phyloP scores from a whole-genome alignment of 2,329 filamentous ascomycete species.

The Colletotrichum musae region DNA sequence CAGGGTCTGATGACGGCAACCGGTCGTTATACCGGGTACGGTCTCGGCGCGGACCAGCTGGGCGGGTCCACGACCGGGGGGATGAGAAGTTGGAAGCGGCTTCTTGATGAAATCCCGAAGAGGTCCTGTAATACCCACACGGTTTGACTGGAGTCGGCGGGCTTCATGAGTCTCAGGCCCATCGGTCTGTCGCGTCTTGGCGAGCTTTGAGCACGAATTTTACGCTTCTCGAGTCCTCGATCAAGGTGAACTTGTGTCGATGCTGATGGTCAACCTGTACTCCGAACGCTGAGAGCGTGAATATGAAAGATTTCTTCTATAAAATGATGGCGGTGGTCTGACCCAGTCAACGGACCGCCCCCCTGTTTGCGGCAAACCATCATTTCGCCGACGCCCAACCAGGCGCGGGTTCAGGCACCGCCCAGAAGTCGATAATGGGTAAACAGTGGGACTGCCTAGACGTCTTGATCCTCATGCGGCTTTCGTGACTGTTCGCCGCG shows the following conservation, averaged over 20 bases:
- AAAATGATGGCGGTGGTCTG: no score
- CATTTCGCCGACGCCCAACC: background rate
- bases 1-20: background rate
- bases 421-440: background rate
- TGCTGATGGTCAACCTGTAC: no score
- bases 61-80: background rate
- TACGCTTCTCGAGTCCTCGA: no score
- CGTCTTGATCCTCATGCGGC: background rate
- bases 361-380: background rate
- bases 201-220: no score
- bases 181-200: no score
- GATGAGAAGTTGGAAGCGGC: background rate
- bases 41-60: background rate
- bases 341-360: no score
- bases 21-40: background rate
- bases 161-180: no score
- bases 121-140: background rate
- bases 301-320: no score
- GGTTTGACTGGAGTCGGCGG: background rate
- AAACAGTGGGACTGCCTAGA: constrained; percentile 1
- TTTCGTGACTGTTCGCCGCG: constrained; percentile 9
- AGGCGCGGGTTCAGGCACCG: background rate
- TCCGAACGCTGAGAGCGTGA: no score
- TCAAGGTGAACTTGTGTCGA: no score
- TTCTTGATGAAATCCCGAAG: background rate